A percentile compares a stretch with the other conserved stretches of the same genome.
These are phyloP conservation scores for Decorospora gaudefroyi DNA, from an alignment of 2,329 filamentous ascomycete genomes.

Conservation along the genomic window DNA sequence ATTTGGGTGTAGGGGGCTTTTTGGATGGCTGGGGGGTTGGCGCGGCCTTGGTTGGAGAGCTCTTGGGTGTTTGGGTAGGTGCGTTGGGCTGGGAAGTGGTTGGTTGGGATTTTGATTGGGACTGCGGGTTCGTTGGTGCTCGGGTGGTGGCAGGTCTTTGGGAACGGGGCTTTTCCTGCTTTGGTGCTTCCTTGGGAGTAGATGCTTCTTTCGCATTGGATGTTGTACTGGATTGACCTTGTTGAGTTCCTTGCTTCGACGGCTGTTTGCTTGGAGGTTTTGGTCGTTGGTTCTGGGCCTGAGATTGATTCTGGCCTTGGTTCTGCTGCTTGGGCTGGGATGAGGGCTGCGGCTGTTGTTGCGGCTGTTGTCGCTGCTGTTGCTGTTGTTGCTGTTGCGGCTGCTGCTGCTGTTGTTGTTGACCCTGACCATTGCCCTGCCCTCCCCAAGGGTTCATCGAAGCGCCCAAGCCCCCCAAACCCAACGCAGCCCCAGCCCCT, in stretches of 20 bases:
- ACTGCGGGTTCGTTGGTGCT: slow-evolving; percentile 3
- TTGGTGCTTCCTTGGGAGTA: slow-evolving; percentile 21
- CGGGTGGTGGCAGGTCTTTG: slow-evolving; percentile 11
- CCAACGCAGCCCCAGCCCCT: slow-evolving; percentile 30
- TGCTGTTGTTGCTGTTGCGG: slow-evolving; percentile 12
- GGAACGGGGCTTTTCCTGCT: slow-evolving; percentile 12
- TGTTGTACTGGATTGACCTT: slow-evolving; percentile 14
- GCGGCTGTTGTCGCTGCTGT: slow-evolving; percentile 5
- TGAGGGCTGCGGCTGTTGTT: slow-evolving; percentile 1
- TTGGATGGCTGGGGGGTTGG: slow-evolving; percentile 6
- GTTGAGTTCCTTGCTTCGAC: slow-evolving; percentile 22
- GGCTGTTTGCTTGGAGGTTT: slow-evolving; percentile 10
- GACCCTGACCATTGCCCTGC: slow-evolving; percentile 8
- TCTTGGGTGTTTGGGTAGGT: too few species aligned
- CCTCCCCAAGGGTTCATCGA: slow-evolving; percentile 16
- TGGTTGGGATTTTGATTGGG: neutral
- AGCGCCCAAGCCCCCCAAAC: slow-evolving; percentile 17
- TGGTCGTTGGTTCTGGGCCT: slow-evolving; percentile 2
- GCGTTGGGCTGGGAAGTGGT: slow-evolving; percentile 5
- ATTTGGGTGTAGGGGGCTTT: too few species aligned
- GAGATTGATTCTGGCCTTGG: slow-evolving; percentile 9
- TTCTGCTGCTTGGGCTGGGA: neutral
- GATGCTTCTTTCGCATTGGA: slow-evolving; percentile 20
- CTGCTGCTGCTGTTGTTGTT: slow-evolving; percentile 11
- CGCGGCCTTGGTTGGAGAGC: slow-evolving; percentile 9